Conservation (phyloP, 805 yeast species). For the Zygotorulaspora florentina region DNA sequence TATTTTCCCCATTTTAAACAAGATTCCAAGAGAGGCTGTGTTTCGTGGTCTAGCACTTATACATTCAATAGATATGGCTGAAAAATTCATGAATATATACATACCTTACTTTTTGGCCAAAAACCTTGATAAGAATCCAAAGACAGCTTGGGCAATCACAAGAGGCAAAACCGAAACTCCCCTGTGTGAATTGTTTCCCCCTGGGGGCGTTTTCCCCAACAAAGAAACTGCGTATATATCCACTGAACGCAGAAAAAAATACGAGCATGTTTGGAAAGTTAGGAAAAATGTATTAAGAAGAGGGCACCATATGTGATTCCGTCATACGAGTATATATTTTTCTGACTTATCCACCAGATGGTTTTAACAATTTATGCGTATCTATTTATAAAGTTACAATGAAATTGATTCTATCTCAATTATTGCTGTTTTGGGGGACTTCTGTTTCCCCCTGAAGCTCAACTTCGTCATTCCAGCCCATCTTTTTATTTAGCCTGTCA, state of each 20-base stretch:
- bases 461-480: constrained; percentile 63
- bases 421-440: background rate
- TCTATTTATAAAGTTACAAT: background rate
- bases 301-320: constrained; percentile 35
- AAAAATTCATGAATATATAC: constrained; percentile 49
- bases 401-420: background rate
- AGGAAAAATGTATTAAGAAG: constrained; percentile 52
- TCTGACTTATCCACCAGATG: background rate
- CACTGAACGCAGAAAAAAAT: constrained; percentile 35
- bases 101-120: constrained; percentile 39
- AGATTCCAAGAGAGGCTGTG: constrained; percentile 1
- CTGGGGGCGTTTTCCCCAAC: constrained; percentile 13
- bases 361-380: constrained; percentile 1
- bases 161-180: constrained; percentile 70
- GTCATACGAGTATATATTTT: too few relatives aligned
- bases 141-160: constrained; percentile 42
- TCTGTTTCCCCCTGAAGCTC: constrained; percentile 23
- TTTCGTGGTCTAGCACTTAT: constrained; percentile 45
- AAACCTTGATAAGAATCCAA: constrained; percentile 13
- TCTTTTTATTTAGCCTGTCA: constrained; percentile 63
- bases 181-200: constrained; percentile 45
- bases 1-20: constrained; percentile 26
- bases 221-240: constrained; percentile 44
- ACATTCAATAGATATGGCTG: constrained; percentile 53
- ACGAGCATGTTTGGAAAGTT: constrained; percentile 56